phyloP scores from a whole-genome alignment of 495 filamentous ascomycete species.

The Paragyromitra xinjiangensis region DNA sequence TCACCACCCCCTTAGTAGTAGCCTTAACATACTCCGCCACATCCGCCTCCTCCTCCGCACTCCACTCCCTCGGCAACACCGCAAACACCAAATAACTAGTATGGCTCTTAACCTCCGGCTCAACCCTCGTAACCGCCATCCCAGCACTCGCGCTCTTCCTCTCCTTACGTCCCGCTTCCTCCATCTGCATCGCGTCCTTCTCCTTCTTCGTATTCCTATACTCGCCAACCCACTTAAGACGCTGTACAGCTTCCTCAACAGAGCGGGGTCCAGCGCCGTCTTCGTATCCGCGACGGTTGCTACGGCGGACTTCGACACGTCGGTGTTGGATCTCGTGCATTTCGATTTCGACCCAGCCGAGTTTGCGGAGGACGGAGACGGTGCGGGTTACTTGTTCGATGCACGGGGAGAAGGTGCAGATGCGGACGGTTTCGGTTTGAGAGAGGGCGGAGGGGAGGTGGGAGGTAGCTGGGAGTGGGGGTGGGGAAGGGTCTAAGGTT shows the following conservation, averaged over 20 bases:
- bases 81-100: constrained; percentile 97
- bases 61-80: constrained; percentile 84
- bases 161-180: constrained; percentile 39
- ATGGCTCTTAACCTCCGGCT: constrained; percentile 91
- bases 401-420: constrained; percentile 96
- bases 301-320: constrained; percentile 80
- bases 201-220: constrained; percentile 49
- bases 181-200: constrained; percentile 27
- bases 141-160: constrained; percentile 64
- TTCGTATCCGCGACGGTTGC: constrained; percentile 65
- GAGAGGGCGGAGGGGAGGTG: constrained; percentile 67
- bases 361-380: constrained; percentile 75
- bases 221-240: constrained; percentile 75
- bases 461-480: not conserved
- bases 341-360: constrained; percentile 88
- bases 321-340: constrained; percentile 86
- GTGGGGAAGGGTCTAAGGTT: not conserved
- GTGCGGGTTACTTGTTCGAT: constrained; percentile 93
- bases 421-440: constrained; percentile 69
- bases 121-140: constrained; percentile 76
- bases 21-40: constrained; percentile 63
- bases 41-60: constrained; percentile 77
- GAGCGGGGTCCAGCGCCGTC: constrained; percentile 65
- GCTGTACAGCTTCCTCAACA: constrained; percentile 78
- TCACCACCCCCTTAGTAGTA: constrained; percentile 56